A percentile compares a stretch with the other conserved stretches of the same genome.
Conservation (phyloP, 164 flowering plant genomes). For the Houttuynia cordata region DNA sequence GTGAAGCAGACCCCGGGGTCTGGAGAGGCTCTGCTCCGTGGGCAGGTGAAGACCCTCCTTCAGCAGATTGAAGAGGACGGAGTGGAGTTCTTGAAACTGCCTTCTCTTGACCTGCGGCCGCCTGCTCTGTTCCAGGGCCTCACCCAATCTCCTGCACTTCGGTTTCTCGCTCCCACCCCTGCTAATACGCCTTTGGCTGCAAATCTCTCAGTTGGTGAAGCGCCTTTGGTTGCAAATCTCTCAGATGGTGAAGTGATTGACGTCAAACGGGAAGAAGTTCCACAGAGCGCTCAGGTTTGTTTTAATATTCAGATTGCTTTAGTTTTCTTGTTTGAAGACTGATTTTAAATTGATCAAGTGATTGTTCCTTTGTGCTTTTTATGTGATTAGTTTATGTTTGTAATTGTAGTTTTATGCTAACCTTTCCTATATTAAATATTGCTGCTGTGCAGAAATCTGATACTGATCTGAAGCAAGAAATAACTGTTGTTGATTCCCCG, state of each 20-base stretch:
- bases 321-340: background rate
- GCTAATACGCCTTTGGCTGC: conserved; percentile 49
- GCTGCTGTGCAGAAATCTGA: background rate
- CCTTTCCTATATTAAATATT: too few species aligned
- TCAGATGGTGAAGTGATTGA: conserved; percentile 1
- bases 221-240: conserved; percentile 32
- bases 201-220: conserved; percentile 11
- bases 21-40: conserved; percentile 74
- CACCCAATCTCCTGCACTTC: conserved; percentile 25
- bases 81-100: conserved; percentile 36
- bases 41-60: conserved; percentile 71
- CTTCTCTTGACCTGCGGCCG: conserved; percentile 18
- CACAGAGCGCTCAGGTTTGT: conserved; percentile 30
- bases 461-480: conserved; percentile 13
- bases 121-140: conserved; percentile 17
- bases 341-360: background rate
- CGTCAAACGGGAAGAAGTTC: conserved; percentile 10
- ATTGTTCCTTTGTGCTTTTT: conserved; percentile 11
- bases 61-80: conserved; percentile 76
- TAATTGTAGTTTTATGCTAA: too few species aligned
- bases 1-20: conserved; percentile 60
- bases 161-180: conserved; percentile 57
- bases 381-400: background rate
- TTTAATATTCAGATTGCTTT: background rate
- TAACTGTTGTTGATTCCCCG: conserved; percentile 17